Percentiles rank a stretch among this genome's conserved stretches.
These are phyloP conservation scores for Cordyceps pruinosa DNA, from an alignment of 2,329 filamentous ascomycete species.

Conservation along the genomic window DNA sequence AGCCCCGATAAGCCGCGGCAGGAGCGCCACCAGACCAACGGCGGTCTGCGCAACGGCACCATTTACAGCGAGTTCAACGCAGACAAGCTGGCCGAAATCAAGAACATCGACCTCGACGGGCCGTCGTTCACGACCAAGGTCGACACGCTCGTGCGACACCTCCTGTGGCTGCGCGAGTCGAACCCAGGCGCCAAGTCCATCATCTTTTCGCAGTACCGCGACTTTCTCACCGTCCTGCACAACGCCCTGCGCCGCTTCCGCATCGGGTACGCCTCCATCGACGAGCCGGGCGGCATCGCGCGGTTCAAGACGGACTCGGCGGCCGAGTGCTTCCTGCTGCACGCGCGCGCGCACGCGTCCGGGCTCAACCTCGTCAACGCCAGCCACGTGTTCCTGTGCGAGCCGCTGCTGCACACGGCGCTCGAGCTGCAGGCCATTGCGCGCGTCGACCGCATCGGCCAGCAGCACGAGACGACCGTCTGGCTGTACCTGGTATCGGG, in stretches of 20 bases:
- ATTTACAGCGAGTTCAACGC: conserved; percentile 77
- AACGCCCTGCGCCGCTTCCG: conserved; percentile 63
- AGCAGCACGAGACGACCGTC: conserved; percentile 79
- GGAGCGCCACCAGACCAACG: conserved; percentile 24
- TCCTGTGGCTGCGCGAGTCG: conserved; percentile 76
- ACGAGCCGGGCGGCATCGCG: conserved; percentile 60
- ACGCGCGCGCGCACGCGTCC: conserved; percentile 80
- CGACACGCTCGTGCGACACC: conserved; percentile 71
- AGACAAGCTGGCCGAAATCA: conserved; percentile 69
- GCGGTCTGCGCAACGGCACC: conserved; percentile 45
- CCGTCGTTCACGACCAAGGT: conserved; percentile 85
- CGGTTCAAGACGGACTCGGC: conserved; percentile 69
- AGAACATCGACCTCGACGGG: conserved; percentile 66
- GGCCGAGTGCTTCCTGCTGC: conserved; percentile 78
- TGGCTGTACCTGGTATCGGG: conserved; percentile 92
- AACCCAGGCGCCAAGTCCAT: conserved; percentile 87
- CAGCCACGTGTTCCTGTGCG: conserved; percentile 89
- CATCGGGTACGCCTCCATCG: conserved; percentile 68
- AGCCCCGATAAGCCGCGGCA: conserved; percentile 14
- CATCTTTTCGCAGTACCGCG: conserved; percentile 82
- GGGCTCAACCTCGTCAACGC: conserved; percentile 90
- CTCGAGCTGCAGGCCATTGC: conserved; percentile 93
- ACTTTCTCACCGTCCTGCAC: conserved; percentile 69
- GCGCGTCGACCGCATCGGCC: conserved; percentile 89
- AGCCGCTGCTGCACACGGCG: conserved; percentile 87